These are phyloP conservation scores for Irpex lacteus DNA, from an alignment of 1,284 basidiomycete genomes.

Conservation along the genomic window DNA sequence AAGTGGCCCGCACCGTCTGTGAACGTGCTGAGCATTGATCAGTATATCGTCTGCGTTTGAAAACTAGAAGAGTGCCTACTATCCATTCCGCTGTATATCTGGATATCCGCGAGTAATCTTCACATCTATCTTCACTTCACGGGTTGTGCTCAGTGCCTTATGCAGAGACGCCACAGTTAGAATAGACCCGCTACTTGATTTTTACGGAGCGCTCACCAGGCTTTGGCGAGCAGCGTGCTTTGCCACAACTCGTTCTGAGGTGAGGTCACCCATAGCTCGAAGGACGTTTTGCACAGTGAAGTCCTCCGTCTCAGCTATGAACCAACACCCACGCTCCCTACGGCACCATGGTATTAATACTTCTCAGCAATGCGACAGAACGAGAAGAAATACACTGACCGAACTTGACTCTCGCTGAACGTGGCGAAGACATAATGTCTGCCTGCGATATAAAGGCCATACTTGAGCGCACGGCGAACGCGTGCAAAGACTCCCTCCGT, in stretches of 20 bases:
- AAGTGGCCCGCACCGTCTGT: constrained; percentile 13
- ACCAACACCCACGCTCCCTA: constrained; percentile 13
- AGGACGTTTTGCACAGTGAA: constrained; percentile 11
- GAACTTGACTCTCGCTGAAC: constrained; percentile 14
- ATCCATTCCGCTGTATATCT: constrained; percentile 8
- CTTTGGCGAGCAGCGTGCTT: constrained; percentile 15
- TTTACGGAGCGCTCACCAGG: background rate
- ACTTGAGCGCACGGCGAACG: constrained; percentile 6
- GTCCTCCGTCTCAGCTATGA: constrained; percentile 8
- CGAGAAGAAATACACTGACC: constrained; percentile 2
- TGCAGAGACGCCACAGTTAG: background rate
- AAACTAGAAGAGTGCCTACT: background rate
- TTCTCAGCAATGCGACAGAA: background rate
- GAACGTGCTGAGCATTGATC: constrained; percentile 1
- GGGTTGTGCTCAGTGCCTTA: constrained; percentile 10
- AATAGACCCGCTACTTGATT: too few relatives aligned
- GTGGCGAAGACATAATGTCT: constrained; percentile 12
- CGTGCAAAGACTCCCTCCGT: constrained; percentile 14
- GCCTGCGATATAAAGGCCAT: constrained; percentile 6
- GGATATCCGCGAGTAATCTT: background rate
- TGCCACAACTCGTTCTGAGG: constrained; percentile 9
- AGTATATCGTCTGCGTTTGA: background rate
- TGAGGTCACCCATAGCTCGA: constrained; percentile 10
- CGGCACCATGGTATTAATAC: background rate
- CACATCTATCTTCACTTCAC: background rate